These are phyloP conservation scores for Boletus vinaceobasis DNA, from an alignment of 768 basidiomycete genomes.

Conservation along the genomic window DNA sequence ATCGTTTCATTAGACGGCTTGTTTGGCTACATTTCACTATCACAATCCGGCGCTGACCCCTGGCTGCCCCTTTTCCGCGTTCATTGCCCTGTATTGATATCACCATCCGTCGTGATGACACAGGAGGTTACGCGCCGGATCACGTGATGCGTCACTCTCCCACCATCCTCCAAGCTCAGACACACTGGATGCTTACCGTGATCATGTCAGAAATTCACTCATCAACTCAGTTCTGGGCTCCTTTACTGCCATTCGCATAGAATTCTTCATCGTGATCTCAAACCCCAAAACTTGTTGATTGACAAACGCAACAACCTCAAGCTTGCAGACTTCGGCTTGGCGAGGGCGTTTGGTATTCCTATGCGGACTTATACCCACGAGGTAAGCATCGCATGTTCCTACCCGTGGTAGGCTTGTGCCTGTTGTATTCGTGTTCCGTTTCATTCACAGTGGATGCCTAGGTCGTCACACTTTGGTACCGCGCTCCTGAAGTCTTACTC, in stretches of 20 bases:
- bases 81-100: conserved; percentile 13
- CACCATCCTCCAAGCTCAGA: neutral
- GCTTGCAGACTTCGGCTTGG: conserved; percentile 94
- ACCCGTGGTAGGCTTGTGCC: neutral
- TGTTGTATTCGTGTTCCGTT: neutral
- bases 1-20: conserved; percentile 9
- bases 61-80: neutral
- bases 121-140: conserved; percentile 24
- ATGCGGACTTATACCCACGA: conserved; percentile 99
- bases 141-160: conserved; percentile 28
- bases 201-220: conserved; percentile 84
- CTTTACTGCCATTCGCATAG: conserved; percentile 94
- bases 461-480: conserved; percentile 99
- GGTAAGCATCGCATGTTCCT: conserved; percentile 43
- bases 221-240: conserved; percentile 87
- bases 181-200: conserved; percentile 9
- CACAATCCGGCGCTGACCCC: neutral
- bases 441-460: conserved; percentile 33
- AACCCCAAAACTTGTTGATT: conserved; percentile 94
- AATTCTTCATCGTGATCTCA: conserved; percentile 95
- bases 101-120: conserved; percentile 21
- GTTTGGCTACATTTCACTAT: neutral
- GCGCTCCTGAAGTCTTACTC: conserved; percentile 94
- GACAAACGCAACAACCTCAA: conserved; percentile 88
- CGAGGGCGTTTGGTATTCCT: conserved; percentile 96